phyloP scores from a whole-genome alignment of 306 rosid genomes.

The Prunus mume region DNA sequence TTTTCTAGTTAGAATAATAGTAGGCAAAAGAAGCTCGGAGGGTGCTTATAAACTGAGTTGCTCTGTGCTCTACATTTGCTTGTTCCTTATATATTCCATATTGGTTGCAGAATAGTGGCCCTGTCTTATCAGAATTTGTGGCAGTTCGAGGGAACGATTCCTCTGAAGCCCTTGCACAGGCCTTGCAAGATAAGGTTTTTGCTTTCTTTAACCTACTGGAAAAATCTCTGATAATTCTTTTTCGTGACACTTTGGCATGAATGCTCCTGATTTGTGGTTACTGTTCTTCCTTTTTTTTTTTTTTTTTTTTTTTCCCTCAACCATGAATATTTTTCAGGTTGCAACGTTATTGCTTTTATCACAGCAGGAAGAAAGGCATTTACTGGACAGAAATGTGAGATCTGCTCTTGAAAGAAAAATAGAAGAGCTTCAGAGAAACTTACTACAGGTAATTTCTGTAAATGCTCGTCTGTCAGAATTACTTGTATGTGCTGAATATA shows the following conservation, averaged over 20 bases:
- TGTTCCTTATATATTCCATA: background rate
- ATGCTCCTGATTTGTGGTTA: background rate
- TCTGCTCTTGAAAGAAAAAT: conserved; percentile 70
- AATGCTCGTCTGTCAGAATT: background rate
- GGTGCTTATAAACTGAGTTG: background rate
- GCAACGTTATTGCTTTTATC: conserved; percentile 72
- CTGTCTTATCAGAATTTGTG: conserved; percentile 30
- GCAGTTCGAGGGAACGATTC: conserved; percentile 41
- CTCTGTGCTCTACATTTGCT: background rate
- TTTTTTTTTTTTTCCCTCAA: background rate
- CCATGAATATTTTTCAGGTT: conserved; percentile 54
- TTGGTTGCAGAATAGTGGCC: conserved; percentile 39
- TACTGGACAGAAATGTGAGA: conserved; percentile 77
- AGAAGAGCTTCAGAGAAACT: conserved; percentile 86
- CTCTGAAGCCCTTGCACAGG: conserved; percentile 74
- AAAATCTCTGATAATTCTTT: background rate
- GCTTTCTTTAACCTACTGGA: background rate
- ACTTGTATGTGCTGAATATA: background rate
- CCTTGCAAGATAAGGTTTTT: conserved; percentile 82
- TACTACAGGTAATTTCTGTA: conserved; percentile 67
- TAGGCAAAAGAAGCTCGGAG: conserved; percentile 2
- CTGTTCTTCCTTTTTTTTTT: background rate
- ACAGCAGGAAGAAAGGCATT: conserved; percentile 91
- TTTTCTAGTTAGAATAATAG: background rate
- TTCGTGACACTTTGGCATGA: background rate